Conservation (phyloP, 1,139 yeast species). For the Scheffersomyces insectosa region DNA sequence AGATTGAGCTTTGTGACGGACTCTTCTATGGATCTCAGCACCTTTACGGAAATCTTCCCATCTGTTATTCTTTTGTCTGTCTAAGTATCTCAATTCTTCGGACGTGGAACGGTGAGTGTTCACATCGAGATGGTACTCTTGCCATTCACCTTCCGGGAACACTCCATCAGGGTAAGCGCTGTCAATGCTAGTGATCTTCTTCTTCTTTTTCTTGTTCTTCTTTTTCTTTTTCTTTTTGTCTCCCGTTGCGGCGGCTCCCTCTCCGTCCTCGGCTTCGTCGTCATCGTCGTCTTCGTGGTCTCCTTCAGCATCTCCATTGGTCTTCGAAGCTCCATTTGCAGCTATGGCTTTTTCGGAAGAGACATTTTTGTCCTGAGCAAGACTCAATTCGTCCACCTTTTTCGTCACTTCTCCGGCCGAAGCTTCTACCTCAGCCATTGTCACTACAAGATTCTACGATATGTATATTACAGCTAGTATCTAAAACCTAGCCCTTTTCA, state of each 20-base stretch:
- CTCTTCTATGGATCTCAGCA: slow-evolving; percentile 93
- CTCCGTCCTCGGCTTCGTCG: slow-evolving; percentile 16
- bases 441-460: no score
- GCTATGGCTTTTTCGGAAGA: background rate
- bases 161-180: slow-evolving; percentile 67
- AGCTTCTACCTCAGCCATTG: slow-evolving; percentile 6
- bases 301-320: slow-evolving; percentile 31
- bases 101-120: slow-evolving; percentile 78
- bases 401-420: slow-evolving; percentile 8
- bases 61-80: slow-evolving; percentile 59
- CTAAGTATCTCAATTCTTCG: slow-evolving; percentile 82
- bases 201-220: slow-evolving; percentile 38
- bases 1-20: slow-evolving; percentile 75
- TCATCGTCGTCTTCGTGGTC: slow-evolving; percentile 36
- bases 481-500: background rate
- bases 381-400: slow-evolving; percentile 7
- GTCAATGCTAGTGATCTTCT: slow-evolving; percentile 57
- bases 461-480: slow-evolving; percentile 1
- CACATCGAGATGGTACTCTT: slow-evolving; percentile 69
- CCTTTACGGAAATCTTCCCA: slow-evolving; percentile 95
- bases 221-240: slow-evolving; percentile 49
- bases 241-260: slow-evolving; percentile 10
- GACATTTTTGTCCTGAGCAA: background rate
- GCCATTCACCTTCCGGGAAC: slow-evolving; percentile 90
- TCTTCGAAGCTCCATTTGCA: background rate